Base-by-base conservation (phyloP, 2,329 filamentous ascomycete genomes). In the Pyrenophora teres region DNA sequence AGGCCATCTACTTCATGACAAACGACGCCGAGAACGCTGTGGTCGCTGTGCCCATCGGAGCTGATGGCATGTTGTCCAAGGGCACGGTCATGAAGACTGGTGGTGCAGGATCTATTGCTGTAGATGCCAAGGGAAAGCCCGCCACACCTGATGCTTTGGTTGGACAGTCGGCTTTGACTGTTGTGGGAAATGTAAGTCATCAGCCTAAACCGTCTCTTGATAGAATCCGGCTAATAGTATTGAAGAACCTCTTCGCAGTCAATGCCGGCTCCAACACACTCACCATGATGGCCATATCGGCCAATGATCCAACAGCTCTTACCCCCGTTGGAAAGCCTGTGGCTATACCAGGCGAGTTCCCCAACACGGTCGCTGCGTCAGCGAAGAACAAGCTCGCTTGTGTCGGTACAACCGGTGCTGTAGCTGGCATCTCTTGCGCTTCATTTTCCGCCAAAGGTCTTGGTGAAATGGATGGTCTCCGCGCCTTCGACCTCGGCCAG, bases 1-100 rank as follows among this genome's bases (percentile, higher is more conserved):
- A 80, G 62, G 82, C 82, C 0, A 62, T 85, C 15, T 86, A 86
- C 66, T 69, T 85, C 46, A 69, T 84, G 33, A 83, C 79, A 31
- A 87, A 87, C 58, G 75, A 80, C 2, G 67, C 64, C 8, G 57
- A 76, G 0, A 84, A 85, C 46, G 65, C 75, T 0, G 74, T 86
- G 2, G 73, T 83, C 1, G 78, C 82, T 0, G 46, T 86, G 1
- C 76, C 78, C 0, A 76, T 85, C 30, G 70, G 65, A 0, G 39
- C 56, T 0, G 71, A 83, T 47, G 83, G 83, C 0, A 76, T 70
- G 13, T 70, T 86, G 0, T 75, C 72, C 0, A 65, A 68, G 3
- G 80, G 77, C 0, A 71, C 69, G 1, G 62, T 74, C 1, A 80
- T 76, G 0, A 44, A 69, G 1, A 83, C 82, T 2, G 78, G 80